Base-by-base conservation (phyloP, 2,329 filamentous ascomycete species). In the Talaromyces verruculosus region DNA sequence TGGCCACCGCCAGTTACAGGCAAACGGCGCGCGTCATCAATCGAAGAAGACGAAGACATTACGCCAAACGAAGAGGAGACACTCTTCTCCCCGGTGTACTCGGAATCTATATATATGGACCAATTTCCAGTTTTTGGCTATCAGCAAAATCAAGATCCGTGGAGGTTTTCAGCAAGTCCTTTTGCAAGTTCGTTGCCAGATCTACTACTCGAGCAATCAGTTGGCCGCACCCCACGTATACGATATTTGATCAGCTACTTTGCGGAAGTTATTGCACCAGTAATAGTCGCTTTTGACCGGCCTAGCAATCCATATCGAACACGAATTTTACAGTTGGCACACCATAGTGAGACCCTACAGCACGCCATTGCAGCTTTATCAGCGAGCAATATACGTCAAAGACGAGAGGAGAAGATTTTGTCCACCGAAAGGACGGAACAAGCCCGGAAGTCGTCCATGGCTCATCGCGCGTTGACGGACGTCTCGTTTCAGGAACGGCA, bases 171-270 rank as follows among this genome's bases (percentile, higher is more conserved):
- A 11, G 59, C 61, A 6, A 53, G 62, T 19, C 62, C 67, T 4
- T 65, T 68, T 66, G 65, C 67, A n/a, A 67, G 53, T 33, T 77
- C 74, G 25, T 71, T 78, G 11, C 76, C 76, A 8, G 77, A 79
- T 41, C 67, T 77, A n/a, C 72, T 79, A 19, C 68, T 77, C 19
- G 73, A 75, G 43, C 72, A 78, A 62, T 86, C 81, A 83, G 83
- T 84, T 75, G 85, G 75, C 81, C 90, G 77, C 81, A 88, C 91
- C 67, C 87, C 89, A 66, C 90, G 92, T 74, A 90, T 96, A 82
- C 89, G 91, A 70, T 96, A 91, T 78, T 89, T 97, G 74, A 90
- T 97, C 82, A 91, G 96, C 75, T 97, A 97, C 79, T 97, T 96
- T 79, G 90, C 93, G 74, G 93, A 92, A 77, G 91, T 92, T 74